A percentile compares a stretch with the other conserved stretches of the same genome.
phyloP scores from a whole-genome alignment of 2,329 filamentous ascomycete genomes.

The Curvularia sp. region DNA sequence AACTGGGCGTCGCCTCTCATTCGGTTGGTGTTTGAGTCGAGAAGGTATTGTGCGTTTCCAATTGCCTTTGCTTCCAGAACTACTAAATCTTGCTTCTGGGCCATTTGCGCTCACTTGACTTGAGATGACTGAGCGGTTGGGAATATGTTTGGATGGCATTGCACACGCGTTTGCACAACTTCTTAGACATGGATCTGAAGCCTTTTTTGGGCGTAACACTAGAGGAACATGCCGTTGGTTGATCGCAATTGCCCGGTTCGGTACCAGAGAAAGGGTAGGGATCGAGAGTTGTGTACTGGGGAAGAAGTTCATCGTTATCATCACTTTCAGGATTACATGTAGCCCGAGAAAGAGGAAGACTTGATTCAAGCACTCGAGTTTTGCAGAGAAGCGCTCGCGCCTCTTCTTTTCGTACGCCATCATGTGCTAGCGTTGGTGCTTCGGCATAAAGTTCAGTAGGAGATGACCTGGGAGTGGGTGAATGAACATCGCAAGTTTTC shows the following conservation, averaged over 20 bases:
- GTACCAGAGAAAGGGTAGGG: constrained; percentile 5
- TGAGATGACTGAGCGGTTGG: constrained; percentile 2
- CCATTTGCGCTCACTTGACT: constrained; percentile 3
- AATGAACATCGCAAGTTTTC: not conserved
- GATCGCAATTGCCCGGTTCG: not conserved
- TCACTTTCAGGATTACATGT: not conserved
- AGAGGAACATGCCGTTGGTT: not conserved
- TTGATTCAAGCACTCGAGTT: not conserved
- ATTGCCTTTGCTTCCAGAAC: constrained; percentile 6
- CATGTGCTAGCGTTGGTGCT: not conserved
- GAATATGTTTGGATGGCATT: constrained; percentile 10
- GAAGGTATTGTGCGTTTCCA: constrained; percentile 2
- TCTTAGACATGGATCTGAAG: constrained; percentile 4
- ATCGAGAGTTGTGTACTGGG: constrained; percentile 8
- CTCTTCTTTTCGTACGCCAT: not conserved
- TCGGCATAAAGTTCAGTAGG: not conserved
- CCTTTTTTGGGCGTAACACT: not conserved
- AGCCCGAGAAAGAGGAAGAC: not conserved
- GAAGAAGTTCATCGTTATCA: constrained; percentile 5
- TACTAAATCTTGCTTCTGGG: constrained; percentile 8
- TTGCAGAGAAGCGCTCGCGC: not conserved
- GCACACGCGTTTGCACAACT: constrained; percentile 5
- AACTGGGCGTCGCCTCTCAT: not conserved
- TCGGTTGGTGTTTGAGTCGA: not conserved
- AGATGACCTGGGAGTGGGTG: not conserved